These are phyloP conservation scores for Nannizzia gypsea DNA, from an alignment of 2,329 filamentous ascomycete species.

Conservation along the genomic window DNA sequence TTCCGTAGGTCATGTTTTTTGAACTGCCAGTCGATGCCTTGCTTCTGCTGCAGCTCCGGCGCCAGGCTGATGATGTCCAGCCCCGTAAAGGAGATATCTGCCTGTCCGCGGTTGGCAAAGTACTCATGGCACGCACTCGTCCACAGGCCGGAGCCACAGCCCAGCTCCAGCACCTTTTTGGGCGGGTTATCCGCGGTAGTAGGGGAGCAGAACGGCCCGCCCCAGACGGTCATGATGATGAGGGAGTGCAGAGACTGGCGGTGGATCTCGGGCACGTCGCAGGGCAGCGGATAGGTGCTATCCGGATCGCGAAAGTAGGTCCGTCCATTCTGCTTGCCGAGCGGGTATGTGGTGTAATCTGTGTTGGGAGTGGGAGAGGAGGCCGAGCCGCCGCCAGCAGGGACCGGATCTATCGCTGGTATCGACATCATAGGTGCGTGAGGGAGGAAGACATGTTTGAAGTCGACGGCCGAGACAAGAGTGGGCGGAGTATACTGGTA, in stretches of 20 bases:
- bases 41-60: conserved; percentile 46
- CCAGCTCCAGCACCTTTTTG: conserved; percentile 68
- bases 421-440: conserved; percentile 19
- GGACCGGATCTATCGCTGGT: conserved; percentile 12
- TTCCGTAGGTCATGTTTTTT: conserved; percentile 75
- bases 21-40: conserved; percentile 78
- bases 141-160: conserved; percentile 83
- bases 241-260: conserved; percentile 76
- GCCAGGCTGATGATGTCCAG: conserved; percentile 68
- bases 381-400: conserved; percentile 20
- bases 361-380: conserved; percentile 25
- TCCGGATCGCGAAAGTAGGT: conserved; percentile 66
- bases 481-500: conserved; percentile 4
- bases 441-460: conserved; percentile 15
- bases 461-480: conserved; percentile 4
- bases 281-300: conserved; percentile 70
- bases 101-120: conserved; percentile 56
- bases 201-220: conserved; percentile 64
- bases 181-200: conserved; percentile 56
- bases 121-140: conserved; percentile 75
- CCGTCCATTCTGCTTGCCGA: conserved; percentile 64
- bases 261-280: conserved; percentile 77
- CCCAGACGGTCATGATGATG: conserved; percentile 68
- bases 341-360: conserved; percentile 41
- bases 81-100: conserved; percentile 65